phyloP scores from a whole-genome alignment of 768 basidiomycete species.

The Pulveroboletus sp. region DNA sequence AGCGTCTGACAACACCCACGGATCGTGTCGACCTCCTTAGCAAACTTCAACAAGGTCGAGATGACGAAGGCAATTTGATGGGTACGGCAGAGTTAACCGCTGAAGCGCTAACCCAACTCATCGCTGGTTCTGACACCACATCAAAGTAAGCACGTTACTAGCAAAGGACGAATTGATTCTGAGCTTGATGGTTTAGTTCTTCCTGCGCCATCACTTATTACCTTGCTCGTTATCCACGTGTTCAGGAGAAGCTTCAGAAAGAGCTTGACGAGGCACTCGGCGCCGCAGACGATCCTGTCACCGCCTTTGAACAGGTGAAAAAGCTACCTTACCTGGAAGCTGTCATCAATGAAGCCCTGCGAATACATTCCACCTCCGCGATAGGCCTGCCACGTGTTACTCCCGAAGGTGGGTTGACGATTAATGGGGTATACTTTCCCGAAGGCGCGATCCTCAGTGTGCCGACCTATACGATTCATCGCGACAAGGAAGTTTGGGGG shows the following conservation, averaged over 20 bases:
- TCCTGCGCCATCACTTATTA: constrained; percentile 88
- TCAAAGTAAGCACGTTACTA: constrained; percentile 60
- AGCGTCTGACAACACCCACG: constrained; percentile 60
- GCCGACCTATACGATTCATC: constrained; percentile 81
- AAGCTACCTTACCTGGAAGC: constrained; percentile 77
- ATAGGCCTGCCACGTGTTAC: constrained; percentile 80
- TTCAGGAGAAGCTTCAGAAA: constrained; percentile 66
- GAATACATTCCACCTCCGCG: constrained; percentile 79
- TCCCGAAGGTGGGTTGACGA: constrained; percentile 67
- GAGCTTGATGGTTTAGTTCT: constrained; percentile 46
- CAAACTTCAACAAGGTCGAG: constrained; percentile 74
- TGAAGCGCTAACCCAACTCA: constrained; percentile 80
- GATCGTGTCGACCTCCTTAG: constrained; percentile 80
- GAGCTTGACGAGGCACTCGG: constrained; percentile 65
- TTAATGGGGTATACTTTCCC: constrained; percentile 54
- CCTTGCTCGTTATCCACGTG: constrained; percentile 62
- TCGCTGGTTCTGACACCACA: constrained; percentile 89
- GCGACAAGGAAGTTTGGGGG: constrained; percentile 71
- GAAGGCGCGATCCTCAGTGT: constrained; percentile 74
- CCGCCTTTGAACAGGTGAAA: constrained; percentile 67
- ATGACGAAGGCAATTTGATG: constrained; percentile 77
- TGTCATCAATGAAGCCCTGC: constrained; percentile 81
- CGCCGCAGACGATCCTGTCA: constrained; percentile 55
- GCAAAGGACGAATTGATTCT: not conserved
- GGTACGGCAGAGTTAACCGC: constrained; percentile 81